Base-by-base conservation (phyloP, 1,284 basidiomycete genomes). In the Flammula alnicola region DNA sequence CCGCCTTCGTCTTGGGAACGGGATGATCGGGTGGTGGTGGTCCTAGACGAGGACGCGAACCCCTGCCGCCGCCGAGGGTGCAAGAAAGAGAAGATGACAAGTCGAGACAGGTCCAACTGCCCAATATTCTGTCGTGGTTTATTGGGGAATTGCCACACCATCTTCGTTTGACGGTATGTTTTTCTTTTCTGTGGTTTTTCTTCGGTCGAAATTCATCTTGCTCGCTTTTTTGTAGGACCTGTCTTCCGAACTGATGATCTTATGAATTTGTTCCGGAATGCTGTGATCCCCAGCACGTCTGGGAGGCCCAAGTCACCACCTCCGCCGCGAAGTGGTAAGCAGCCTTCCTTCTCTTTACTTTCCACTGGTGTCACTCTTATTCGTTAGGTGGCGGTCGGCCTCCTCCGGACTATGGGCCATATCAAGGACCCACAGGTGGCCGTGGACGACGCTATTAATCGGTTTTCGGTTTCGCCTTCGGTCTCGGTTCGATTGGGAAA, bases 231-330 rank as follows among this genome's bases (percentile, higher is more conserved):
- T 45, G 5, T 56, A 93, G 92, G 92, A 2, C 92, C 93, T 12
- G 79, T 93, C 29, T 94, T 95, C 74, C 79, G 89, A 45, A 87
- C 88, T 2, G 92, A 95, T 41, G 92, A 95, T 67, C 74, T 95
- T 26, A 85, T 95, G 79, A 85, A 86, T 54, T 64, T 93, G 17
- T 84, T 93, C 65, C 77, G 83, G 37, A 87, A 81, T 62, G 87
- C 88, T 40, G 81, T 86, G 16, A 88, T 93, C 46, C 88, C 90
- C 4, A 85, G 81, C 48, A 76, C 71, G 70, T 77, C 53, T 36
- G 54, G 43, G 10, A 53, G 61, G 40, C 49, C 60, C 2, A 61
- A 63, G 33, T 81, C 78, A 14, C 80, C 83, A 20, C 76, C 79
- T 11, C 73, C 78, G 30, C 73, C 77, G 20, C 72, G 77, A 57